Conservation (phyloP, 805 yeast species). For the Martiniozyma abietophila region DNA sequence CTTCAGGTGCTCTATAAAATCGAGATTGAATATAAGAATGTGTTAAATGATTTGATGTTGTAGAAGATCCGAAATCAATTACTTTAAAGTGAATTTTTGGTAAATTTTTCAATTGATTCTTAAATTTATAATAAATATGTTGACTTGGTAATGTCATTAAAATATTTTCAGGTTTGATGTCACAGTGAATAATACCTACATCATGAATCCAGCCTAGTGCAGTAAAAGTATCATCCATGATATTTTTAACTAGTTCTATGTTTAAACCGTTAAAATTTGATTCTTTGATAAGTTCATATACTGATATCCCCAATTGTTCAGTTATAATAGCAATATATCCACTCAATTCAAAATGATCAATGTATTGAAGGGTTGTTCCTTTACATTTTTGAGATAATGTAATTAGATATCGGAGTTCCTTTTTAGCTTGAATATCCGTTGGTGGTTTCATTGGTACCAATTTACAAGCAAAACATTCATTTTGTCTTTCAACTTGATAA, state of each 20-base stretch:
- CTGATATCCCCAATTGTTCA: constrained; percentile 58
- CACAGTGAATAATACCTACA: constrained; percentile 64
- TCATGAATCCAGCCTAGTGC: constrained; percentile 55
- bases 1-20: constrained; percentile 75
- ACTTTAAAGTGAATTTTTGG: constrained; percentile 37
- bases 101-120: constrained; percentile 9
- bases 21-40: constrained; percentile 53
- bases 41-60: constrained; percentile 33
- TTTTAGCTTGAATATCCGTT: constrained; percentile 69
- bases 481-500: constrained; percentile 40
- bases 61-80: constrained; percentile 75
- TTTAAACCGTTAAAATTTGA: constrained; percentile 42
- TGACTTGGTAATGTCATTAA: constrained; percentile 32
- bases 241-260: constrained; percentile 30
- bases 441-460: constrained; percentile 64
- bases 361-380: constrained; percentile 39
- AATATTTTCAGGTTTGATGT: constrained; percentile 78
- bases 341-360: constrained; percentile 68
- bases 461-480: constrained; percentile 60
- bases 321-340: constrained; percentile 78
- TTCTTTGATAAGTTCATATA: constrained; percentile 50
- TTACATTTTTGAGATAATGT: constrained; percentile 27
- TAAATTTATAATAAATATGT: constrained; percentile 5
- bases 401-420: constrained; percentile 63
- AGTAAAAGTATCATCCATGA: constrained; percentile 46